Conservation (phyloP, 345 rosid genomes). For the Eutrema heterophyllum region DNA sequence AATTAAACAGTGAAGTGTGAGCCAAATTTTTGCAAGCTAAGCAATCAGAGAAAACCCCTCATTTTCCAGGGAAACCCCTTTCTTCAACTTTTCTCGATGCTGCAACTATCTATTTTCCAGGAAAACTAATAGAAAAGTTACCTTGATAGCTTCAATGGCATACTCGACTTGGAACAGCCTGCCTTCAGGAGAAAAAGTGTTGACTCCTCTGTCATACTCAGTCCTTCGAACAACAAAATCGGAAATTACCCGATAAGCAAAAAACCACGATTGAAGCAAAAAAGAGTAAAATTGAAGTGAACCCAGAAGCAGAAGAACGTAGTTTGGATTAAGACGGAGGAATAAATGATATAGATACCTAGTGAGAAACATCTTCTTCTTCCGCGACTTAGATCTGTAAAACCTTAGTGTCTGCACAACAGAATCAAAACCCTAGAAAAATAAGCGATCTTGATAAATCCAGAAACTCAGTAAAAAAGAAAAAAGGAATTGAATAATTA, state of each 20-base stretch:
- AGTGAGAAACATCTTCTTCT: conserved; percentile 58
- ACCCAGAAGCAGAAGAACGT: conserved; percentile 4
- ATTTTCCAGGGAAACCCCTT: background rate
- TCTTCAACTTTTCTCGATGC: background rate
- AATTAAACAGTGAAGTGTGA: background rate
- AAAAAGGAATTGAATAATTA: background rate
- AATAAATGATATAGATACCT: conserved; percentile 32
- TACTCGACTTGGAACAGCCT: conserved; percentile 94
- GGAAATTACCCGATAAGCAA: background rate
- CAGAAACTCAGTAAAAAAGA: background rate
- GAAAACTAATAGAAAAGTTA: conserved; percentile 5
- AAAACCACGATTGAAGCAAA: background rate
- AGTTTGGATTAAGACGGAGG: background rate
- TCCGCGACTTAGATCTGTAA: conserved; percentile 25
- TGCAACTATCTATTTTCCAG: background rate
- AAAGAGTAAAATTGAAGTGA: background rate
- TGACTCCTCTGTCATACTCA: conserved; percentile 98
- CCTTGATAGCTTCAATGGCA: conserved; percentile 99
- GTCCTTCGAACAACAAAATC: conserved; percentile 47
- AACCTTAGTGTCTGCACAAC: conserved; percentile 18
- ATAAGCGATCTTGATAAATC: background rate
- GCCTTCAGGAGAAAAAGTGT: conserved; percentile 98
- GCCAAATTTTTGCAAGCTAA: background rate
- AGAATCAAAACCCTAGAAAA: conserved; percentile 19
- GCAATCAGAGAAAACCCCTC: background rate